Percentiles rank a stretch among this genome's conserved stretches.
phyloP scores from a whole-genome alignment of 1,284 basidiomycete genomes.

The Apiotrichum domesticum region DNA sequence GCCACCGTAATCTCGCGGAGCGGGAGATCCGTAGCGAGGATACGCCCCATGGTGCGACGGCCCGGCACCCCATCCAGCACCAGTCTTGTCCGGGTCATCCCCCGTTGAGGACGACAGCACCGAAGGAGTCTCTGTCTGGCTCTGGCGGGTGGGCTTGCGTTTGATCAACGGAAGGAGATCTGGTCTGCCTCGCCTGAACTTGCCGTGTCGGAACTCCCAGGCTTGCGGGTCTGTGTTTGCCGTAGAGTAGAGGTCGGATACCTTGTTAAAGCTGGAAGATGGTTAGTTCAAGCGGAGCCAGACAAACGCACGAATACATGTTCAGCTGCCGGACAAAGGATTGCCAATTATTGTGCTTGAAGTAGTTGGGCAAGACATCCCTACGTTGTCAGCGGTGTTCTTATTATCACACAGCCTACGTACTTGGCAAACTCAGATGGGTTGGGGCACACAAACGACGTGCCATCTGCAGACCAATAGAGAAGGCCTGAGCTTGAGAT shows the following conservation, averaged over 20 bases:
- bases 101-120: constrained; percentile 19
- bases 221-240: constrained; percentile 40
- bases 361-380: constrained; percentile 45
- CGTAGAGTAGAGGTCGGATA: constrained; percentile 43
- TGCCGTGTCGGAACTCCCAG: constrained; percentile 49
- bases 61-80: not conserved
- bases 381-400: constrained; percentile 23
- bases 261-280: constrained; percentile 41
- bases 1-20: not conserved
- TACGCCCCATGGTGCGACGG: not conserved
- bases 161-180: constrained; percentile 46
- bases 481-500: constrained; percentile 41
- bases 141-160: constrained; percentile 37
- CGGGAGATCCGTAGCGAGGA: not conserved
- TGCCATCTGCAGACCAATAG: constrained; percentile 45
- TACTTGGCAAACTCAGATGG: constrained; percentile 47
- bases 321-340: constrained; percentile 49
- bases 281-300: not conserved
- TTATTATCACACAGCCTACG: constrained; percentile 3
- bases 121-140: constrained; percentile 14
- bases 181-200: constrained; percentile 46
- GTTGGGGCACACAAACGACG: constrained; percentile 47
- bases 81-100: constrained; percentile 15
- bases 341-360: constrained; percentile 51
- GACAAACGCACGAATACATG: constrained; percentile 47